Base-by-base conservation (phyloP, 106 monocot species). In the Dioscorea dumetorum region DNA sequence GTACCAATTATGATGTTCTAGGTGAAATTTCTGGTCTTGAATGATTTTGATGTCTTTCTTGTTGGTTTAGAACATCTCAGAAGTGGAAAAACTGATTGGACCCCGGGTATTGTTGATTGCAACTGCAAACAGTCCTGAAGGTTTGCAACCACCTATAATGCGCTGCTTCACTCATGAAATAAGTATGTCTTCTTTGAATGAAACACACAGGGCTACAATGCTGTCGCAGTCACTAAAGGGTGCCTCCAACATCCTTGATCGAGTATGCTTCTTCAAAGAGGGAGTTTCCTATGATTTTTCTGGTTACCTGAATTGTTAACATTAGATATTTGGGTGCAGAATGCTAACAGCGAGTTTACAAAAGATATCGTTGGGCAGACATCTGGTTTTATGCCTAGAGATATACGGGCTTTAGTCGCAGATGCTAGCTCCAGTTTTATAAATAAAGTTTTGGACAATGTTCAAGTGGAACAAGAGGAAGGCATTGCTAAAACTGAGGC, bases 151-250 rank as follows among this genome's bases (percentile, higher is more conserved):
- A 56, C 20, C 78, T 54, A 81, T 99, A 14, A 80, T 89, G 33
- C 80, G 92, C 33, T 99, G 97, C 71, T 99, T 99, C 70, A 90
- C 80, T 70, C 87, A 99, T 89, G 92, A 99, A 67, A 74, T 92
- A 56, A 77, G 64, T 65, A 85, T 99, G 87, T 63, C 31, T 54
- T 70, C 84, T 62, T 73, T 99, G 49, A 90, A 48, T 68, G 99
- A 99, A 65, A 67, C 32, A 9, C 84, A 93, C 49, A 76, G 94
- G 60, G 32, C 49, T 53, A 66, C 75, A 12, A 63, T 97, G 86
- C 74, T 97, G 49, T 80, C 79, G 15, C 73, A 78, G 67, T 64
- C 75, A 63, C 76, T 97, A 48, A 24, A 78, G 68, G 65, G 83
- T 6, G 50, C 80, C 59, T 61, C 72, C 15, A 74, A 70, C 63